A percentile compares a stretch with the other conserved stretches of the same genome.
Evolutionary conservation across 345 rosid species (phyloP).

Genomic region (Sisymbrium altissimum): DNA sequence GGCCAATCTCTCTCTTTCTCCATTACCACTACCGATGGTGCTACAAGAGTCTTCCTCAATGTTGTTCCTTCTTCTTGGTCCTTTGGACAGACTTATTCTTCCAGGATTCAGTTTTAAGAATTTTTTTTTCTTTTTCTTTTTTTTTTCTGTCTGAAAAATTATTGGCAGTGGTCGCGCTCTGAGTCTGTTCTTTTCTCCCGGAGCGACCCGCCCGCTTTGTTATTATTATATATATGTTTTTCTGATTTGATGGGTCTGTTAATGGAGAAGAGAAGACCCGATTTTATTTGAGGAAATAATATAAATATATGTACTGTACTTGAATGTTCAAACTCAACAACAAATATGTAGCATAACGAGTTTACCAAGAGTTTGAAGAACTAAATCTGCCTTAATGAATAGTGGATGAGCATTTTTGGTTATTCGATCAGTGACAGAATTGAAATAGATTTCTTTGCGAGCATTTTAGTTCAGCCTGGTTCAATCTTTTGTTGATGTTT

Average conservation of each 20-base stretch:
- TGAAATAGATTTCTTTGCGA: not conserved
- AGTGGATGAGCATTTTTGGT: too few relatives aligned
- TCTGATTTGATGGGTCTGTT: not conserved
- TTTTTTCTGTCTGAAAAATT: not conserved
- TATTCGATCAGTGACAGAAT: too few relatives aligned
- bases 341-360: not conserved
- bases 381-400: not conserved
- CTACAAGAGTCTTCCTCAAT: conserved; percentile 40
- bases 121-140: not conserved
- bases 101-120: conserved; percentile 47
- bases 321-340: conserved; percentile 1
- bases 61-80: conserved; percentile 66
- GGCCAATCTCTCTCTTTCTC: conserved; percentile 78
- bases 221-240: not conserved
- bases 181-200: conserved; percentile 29
- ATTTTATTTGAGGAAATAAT: conserved; percentile 1
- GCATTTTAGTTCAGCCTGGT: not conserved
- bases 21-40: conserved; percentile 71
- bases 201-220: conserved; percentile 32
- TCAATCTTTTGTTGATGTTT: not conserved
- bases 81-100: conserved; percentile 63
- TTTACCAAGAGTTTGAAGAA: not conserved
- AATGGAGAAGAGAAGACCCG: conserved; percentile 2
- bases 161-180: conserved; percentile 39
- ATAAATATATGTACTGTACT: not conserved